Base-by-base conservation (phyloP, 768 basidiomycete genomes). In the Hygrocybe punicea region DNA sequence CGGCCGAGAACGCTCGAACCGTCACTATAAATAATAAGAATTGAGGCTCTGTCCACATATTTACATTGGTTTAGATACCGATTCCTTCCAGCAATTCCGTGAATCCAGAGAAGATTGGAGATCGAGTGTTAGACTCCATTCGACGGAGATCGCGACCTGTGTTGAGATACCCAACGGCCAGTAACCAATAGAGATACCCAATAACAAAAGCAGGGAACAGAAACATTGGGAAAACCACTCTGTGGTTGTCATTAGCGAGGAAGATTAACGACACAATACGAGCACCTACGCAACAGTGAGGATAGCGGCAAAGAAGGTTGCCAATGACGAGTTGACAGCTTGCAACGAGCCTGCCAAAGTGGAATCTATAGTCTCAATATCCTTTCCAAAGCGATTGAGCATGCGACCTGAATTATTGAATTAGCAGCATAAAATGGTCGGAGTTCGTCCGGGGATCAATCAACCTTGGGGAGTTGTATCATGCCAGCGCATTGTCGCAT, bases 91-190 rank as follows among this genome's bases (percentile, higher is more conserved):
- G 70, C 9, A 94, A 71, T 65, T 93, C 91, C 11, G 83, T 83
- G 60, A 92, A 93, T 55, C 86, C 88, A 6, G 87, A 87, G 71
- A 87, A 91, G 59, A 92, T 91, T 0, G 92, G 89, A 0, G 88
- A 90, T 11, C 91, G 79, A 1, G 87, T 83, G 63, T 91, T 95
- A 1, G 91, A 91, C 68, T 96, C 94, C 85, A 97, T 91, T 17
- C 94, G 81, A 57, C 92, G 81, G 17, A 96, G 73, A 65, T 94
- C 92, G 45, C 93, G 82, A 0, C 91, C 89, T 1, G 89, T 90
- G 63, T 84, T 85, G 52, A 90, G 74, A 68, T 91, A 91, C 1
- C 87, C 87, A 52, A 87, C 75, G 1, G 87, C 83, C 16, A 91
- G 75, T 33, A 79, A 69, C 45, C 84, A 85, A 65, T 95, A 95